Conservation (phyloP, 768 basidiomycete species). For the Kwoniella sp. region DNA sequence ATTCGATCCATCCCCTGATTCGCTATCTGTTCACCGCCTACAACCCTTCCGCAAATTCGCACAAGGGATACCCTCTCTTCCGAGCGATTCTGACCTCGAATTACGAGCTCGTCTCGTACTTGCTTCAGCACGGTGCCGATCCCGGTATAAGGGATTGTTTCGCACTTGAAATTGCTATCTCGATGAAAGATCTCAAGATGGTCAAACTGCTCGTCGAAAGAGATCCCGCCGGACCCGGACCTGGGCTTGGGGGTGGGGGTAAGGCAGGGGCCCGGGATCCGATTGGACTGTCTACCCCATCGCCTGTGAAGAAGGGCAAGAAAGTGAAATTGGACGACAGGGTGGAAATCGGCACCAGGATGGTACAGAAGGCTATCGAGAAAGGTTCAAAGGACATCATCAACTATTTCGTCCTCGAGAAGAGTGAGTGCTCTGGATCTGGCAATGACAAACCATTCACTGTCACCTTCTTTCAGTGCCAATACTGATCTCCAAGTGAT, state of each 20-base stretch:
- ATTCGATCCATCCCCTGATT: conserved; percentile 41
- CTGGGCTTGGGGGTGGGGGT: no score
- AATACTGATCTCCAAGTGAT: not conserved
- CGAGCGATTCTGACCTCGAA: conserved; percentile 73
- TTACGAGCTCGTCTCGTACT: conserved; percentile 67
- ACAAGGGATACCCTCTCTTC: conserved; percentile 79
- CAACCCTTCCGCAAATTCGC: conserved; percentile 65
- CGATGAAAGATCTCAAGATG: conserved; percentile 67
- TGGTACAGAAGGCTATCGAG: conserved; percentile 44
- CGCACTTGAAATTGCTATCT: conserved; percentile 76
- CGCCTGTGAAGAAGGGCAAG: conserved; percentile 14
- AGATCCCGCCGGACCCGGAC: conserved; percentile 19
- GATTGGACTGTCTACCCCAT: conserved; percentile 28
- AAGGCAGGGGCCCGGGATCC: no score
- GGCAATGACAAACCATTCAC: not conserved
- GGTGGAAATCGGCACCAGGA: conserved; percentile 27
- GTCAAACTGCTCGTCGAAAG: conserved; percentile 78
- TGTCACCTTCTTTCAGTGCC: not conserved
- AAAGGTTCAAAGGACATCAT: conserved; percentile 47
- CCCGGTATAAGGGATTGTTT: conserved; percentile 66
- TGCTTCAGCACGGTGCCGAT: conserved; percentile 73
- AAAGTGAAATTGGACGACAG: conserved; percentile 29
- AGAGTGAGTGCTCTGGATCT: conserved; percentile 36
- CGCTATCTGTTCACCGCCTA: conserved; percentile 55
- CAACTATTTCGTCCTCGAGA: conserved; percentile 53